Conservation (phyloP, 192 early-diverging fungal genomes). For the Geranomyces michiganensis region DNA sequence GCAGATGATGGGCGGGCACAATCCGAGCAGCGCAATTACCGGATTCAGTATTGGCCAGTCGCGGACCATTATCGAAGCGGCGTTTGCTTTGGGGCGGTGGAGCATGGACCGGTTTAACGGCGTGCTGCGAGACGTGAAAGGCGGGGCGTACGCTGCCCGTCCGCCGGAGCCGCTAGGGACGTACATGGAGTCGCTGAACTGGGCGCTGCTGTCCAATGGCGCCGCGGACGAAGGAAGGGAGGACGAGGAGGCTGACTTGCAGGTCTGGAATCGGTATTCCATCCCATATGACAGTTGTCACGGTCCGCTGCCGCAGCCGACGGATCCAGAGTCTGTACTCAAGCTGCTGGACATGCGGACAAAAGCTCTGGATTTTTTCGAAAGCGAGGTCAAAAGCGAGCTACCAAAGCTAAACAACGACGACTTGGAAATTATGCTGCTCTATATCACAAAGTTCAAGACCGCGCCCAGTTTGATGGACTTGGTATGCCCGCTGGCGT, state of each 20-base stretch:
- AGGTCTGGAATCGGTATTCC: conserved; percentile 41
- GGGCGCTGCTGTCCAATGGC: conserved; percentile 26
- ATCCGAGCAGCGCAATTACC: background rate
- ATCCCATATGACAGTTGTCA: conserved; percentile 11
- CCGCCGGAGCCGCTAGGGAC: conserved; percentile 25
- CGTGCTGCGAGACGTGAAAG: conserved; percentile 29
- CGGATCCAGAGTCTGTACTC: conserved; percentile 17
- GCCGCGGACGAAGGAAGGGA: conserved; percentile 27
- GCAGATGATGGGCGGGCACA: background rate
- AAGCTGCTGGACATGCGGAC: conserved; percentile 25
- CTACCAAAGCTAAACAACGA: conserved; percentile 9
- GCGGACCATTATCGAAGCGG: conserved; percentile 24
- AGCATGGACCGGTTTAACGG: conserved; percentile 34
- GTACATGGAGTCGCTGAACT: conserved; percentile 31
- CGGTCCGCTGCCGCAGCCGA: conserved; percentile 20
- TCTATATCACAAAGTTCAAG: conserved; percentile 30
- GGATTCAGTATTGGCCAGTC: background rate
- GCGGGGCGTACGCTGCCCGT: conserved; percentile 13
- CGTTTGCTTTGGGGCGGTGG: conserved; percentile 43
- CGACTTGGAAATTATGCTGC: conserved; percentile 14
- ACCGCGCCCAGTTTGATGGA: conserved; percentile 31
- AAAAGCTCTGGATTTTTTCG: conserved; percentile 27
- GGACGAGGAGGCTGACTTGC: conserved; percentile 31
- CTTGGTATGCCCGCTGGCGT: conserved; percentile 19
- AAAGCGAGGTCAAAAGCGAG: conserved; percentile 1